Percentiles rank a stretch among this genome's conserved stretches.
Conservation (phyloP, 2,329 filamentous ascomycete species). For the Stachybotrys chartarum region DNA sequence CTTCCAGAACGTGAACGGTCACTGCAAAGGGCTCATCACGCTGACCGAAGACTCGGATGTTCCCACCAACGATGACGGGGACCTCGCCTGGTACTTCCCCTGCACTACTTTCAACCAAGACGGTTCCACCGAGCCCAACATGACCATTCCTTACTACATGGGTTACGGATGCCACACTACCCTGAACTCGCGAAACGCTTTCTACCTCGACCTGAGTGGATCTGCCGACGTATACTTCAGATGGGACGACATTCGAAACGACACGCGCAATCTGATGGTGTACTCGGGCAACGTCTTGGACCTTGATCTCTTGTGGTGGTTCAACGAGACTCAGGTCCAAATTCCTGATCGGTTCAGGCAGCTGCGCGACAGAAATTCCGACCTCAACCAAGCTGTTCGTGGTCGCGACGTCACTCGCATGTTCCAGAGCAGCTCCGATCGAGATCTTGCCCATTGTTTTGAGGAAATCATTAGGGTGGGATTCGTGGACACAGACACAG, state of each 20-base stretch:
- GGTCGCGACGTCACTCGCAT: slow-evolving; percentile 86
- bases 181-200: slow-evolving; percentile 56
- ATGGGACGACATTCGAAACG: slow-evolving; percentile 90
- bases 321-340: slow-evolving; percentile 72
- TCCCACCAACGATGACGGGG: slow-evolving; percentile 62
- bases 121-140: slow-evolving; percentile 72
- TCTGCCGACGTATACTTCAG: slow-evolving; percentile 90
- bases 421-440: slow-evolving; percentile 73
- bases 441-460: slow-evolving; percentile 77
- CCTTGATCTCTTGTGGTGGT: slow-evolving; percentile 81
- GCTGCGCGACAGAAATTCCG: slow-evolving; percentile 59
- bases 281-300: slow-evolving; percentile 94
- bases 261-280: slow-evolving; percentile 80
- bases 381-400: slow-evolving; percentile 55
- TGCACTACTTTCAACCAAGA: slow-evolving; percentile 91
- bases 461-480: slow-evolving; percentile 94
- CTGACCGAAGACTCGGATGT: slow-evolving; percentile 64
- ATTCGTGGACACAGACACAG: slow-evolving; percentile 88
- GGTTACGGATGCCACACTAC: slow-evolving; percentile 90
- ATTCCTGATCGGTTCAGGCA: slow-evolving; percentile 74
- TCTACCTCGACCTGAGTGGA: slow-evolving; percentile 61
- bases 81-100: slow-evolving; percentile 95
- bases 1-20: slow-evolving; percentile 97
- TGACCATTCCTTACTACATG: slow-evolving; percentile 65
- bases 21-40: slow-evolving; percentile 87